These are phyloP conservation scores for Radiomyces spectabilis DNA, from an alignment of 192 early-diverging fungal species.

Conservation along the genomic window DNA sequence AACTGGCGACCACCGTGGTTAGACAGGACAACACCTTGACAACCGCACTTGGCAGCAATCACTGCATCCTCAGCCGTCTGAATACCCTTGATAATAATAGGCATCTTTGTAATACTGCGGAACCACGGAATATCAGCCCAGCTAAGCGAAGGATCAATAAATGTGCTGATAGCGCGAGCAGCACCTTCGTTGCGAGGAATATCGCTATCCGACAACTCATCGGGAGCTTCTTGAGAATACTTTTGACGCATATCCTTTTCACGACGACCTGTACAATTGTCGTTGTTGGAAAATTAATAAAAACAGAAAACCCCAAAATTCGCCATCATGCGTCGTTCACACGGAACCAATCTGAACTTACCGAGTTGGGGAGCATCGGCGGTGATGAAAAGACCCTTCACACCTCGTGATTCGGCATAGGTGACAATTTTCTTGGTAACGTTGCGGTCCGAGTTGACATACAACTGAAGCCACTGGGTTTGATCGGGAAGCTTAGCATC, in stretches of 20 bases:
- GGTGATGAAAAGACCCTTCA: constrained; percentile 74
- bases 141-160: constrained; percentile 76
- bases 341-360: neutral
- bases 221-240: constrained; percentile 35
- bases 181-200: constrained; percentile 43
- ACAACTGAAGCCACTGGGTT: constrained; percentile 72
- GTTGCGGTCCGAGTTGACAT: constrained; percentile 65
- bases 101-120: constrained; percentile 69
- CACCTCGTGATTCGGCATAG: constrained; percentile 67
- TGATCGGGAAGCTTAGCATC: constrained; percentile 28
- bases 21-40: constrained; percentile 79
- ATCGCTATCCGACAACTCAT: constrained; percentile 15
- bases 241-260: constrained; percentile 80
- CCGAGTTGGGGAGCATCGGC: constrained; percentile 68
- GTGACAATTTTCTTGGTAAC: constrained; percentile 58
- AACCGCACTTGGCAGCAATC: constrained; percentile 69
- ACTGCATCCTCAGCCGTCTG: constrained; percentile 85
- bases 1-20: constrained; percentile 98
- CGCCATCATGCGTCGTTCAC: too few relatives aligned
- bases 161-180: constrained; percentile 59
- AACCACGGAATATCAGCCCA: constrained; percentile 92
- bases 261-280: constrained; percentile 42
- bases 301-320: neutral
- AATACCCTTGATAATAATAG: constrained; percentile 90
- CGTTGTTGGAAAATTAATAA: neutral